phyloP scores from a whole-genome alignment of 352 stramenopile species.

The Phytophthora hibernalis region DNA sequence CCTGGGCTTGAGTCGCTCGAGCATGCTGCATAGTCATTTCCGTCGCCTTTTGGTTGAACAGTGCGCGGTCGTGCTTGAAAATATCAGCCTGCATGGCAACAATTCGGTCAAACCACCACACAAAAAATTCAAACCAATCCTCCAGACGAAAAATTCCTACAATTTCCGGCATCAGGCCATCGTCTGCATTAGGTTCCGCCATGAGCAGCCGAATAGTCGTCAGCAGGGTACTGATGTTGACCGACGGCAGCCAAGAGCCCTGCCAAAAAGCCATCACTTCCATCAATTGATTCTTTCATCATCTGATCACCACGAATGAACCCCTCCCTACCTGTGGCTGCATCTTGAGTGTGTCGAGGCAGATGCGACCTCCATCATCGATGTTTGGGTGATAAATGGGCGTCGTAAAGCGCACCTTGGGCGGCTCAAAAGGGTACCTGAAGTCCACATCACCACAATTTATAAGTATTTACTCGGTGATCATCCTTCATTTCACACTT shows the following conservation, averaged over 20 bases:
- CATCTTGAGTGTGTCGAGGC: conserved; percentile 93
- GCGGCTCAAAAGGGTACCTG: conserved; percentile 87
- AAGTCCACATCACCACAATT: background rate
- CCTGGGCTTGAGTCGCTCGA: conserved; percentile 19
- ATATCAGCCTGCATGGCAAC: conserved; percentile 58
- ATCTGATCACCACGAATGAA: background rate
- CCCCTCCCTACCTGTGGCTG: conserved; percentile 69
- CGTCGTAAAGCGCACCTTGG: conserved; percentile 80
- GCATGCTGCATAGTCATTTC: conserved; percentile 72
- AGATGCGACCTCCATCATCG: conserved; percentile 88
- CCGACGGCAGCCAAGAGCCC: conserved; percentile 91
- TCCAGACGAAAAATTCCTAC: conserved; percentile 35
- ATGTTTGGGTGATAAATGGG: conserved; percentile 90
- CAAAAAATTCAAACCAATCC: background rate
- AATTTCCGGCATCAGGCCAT: conserved; percentile 92
- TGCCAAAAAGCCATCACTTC: conserved; percentile 30
- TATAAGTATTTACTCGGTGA: too few relatives aligned
- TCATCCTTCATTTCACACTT: too few relatives aligned
- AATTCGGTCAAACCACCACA: background rate
- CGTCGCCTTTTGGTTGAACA: conserved; percentile 71
- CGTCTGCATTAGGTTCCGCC: conserved; percentile 90
- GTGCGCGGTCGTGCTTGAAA: conserved; percentile 80
- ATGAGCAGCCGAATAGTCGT: conserved; percentile 93
- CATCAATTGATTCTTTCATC: background rate
- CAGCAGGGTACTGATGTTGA: conserved; percentile 92